Conservation (phyloP, 805 yeast genomes). For the Metschnikowia rubicola region DNA sequence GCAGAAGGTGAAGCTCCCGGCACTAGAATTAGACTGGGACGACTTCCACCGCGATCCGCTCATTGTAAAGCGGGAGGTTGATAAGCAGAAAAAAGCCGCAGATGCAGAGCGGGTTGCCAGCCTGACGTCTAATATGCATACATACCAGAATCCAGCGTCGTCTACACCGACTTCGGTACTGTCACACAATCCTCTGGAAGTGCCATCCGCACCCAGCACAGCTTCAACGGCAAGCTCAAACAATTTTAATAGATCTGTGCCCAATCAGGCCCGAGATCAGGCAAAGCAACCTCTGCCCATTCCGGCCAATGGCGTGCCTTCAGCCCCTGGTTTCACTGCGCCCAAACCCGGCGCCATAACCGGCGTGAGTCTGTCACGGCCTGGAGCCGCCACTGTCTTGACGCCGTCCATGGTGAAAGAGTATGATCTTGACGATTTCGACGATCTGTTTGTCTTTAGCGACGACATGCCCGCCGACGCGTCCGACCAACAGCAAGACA, state of each 20-base stretch:
- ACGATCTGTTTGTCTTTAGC: conserved; percentile 39
- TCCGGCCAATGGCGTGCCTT: neutral
- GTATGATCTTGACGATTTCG: conserved; percentile 30
- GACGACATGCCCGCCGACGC: conserved; percentile 25
- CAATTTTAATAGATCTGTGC: too few relatives aligned
- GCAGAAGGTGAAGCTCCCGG: conserved; percentile 36
- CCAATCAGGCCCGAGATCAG: too few relatives aligned
- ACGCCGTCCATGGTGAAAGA: conserved; percentile 10
- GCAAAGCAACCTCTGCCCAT: neutral
- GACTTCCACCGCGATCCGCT: conserved; percentile 38
- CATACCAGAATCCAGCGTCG: too few relatives aligned
- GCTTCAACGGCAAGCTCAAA: neutral
- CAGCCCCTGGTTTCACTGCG: neutral
- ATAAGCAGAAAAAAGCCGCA: conserved; percentile 1
- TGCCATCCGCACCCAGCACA: too few relatives aligned
- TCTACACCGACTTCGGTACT: too few relatives aligned
- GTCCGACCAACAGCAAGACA: neutral
- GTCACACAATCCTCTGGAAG: too few relatives aligned
- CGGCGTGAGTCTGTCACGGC: neutral
- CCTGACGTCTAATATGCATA: too few relatives aligned
- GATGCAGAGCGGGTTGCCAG: neutral
- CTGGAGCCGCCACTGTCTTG: neutral
- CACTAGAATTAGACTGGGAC: conserved; percentile 27
- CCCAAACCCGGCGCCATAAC: neutral
- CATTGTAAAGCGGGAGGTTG: conserved; percentile 27